Evolutionary conservation across 108 stramenopile genomes (phyloP).

Genomic region (Skeletonema potamos): DNA sequence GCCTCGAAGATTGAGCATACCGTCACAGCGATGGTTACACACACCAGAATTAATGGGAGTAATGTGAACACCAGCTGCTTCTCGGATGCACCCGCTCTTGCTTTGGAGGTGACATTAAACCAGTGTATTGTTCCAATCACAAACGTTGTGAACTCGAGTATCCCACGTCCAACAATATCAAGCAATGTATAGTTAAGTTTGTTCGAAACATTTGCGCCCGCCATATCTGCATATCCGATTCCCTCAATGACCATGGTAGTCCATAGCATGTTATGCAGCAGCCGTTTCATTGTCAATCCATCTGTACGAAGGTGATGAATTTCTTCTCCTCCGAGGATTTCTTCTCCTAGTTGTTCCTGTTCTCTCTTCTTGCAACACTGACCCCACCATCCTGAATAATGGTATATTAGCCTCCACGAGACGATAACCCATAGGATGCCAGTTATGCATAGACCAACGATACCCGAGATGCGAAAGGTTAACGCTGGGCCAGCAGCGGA

Average conservation of each 20-base stretch:
- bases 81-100: conserved; percentile 25
- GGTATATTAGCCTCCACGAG: conserved; percentile 40
- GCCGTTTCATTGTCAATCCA: conserved; percentile 36
- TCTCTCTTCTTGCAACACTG: conserved; percentile 9
- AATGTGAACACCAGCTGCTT: conserved; percentile 23
- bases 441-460: conserved; percentile 37
- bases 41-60: conserved; percentile 21
- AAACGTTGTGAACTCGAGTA: conserved; percentile 42
- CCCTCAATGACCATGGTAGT: conserved; percentile 31
- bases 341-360: background rate
- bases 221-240: conserved; percentile 35
- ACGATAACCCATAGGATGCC: conserved; percentile 22
- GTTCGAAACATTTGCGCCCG: conserved; percentile 9
- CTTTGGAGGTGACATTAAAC: conserved; percentile 23
- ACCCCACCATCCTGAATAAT: conserved; percentile 30
- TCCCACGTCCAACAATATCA: conserved; percentile 47
- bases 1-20: conserved; percentile 24
- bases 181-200: conserved; percentile 37
- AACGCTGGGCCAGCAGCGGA: background rate
- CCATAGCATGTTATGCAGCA: conserved; percentile 31
- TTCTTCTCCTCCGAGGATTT: background rate
- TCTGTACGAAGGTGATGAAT: conserved; percentile 20
- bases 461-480: conserved; percentile 7
- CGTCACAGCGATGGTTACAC: conserved; percentile 17
- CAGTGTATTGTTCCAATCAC: conserved; percentile 33